phyloP scores from a whole-genome alignment of 2,329 filamentous ascomycete genomes.

The Xylariaceae sp. region DNA sequence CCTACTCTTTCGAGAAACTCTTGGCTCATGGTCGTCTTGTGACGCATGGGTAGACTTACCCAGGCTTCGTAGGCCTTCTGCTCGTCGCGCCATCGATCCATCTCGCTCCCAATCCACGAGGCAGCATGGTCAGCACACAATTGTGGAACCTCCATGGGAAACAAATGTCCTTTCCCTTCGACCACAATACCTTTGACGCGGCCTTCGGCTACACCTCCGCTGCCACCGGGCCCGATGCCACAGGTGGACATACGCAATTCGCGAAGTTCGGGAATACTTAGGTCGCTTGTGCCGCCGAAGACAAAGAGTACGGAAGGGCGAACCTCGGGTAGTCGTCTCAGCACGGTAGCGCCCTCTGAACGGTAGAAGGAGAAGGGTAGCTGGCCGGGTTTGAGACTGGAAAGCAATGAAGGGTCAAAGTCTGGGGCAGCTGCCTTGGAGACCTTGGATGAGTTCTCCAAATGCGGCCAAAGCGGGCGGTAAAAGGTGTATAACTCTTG shows the following conservation, averaged over 20 bases:
- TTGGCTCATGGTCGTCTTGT: slow-evolving; percentile 55
- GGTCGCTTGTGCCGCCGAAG: slow-evolving; percentile 57
- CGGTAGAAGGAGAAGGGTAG: slow-evolving; percentile 60
- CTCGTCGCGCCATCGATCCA: slow-evolving; percentile 54
- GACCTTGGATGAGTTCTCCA: slow-evolving; percentile 36
- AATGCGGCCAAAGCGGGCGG: slow-evolving; percentile 52
- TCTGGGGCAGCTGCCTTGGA: slow-evolving; percentile 38
- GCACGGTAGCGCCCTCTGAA: slow-evolving; percentile 56
- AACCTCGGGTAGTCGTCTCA: slow-evolving; percentile 54
- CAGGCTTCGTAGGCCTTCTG: slow-evolving; percentile 55
- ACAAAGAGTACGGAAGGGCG: slow-evolving; percentile 66
- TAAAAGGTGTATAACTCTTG: slow-evolving; percentile 82
- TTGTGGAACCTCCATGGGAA: slow-evolving; percentile 74
- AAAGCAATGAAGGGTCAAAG: slow-evolving; percentile 37
- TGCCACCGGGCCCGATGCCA: slow-evolving; percentile 63
- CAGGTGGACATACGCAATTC: slow-evolving; percentile 61
- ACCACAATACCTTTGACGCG: slow-evolving; percentile 64
- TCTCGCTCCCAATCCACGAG: slow-evolving; percentile 53
- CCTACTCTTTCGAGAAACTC: no score
- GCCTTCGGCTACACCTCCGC: slow-evolving; percentile 59
- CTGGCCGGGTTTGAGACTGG: slow-evolving; percentile 29
- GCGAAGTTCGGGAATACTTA: slow-evolving; percentile 49
- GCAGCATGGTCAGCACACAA: slow-evolving; percentile 61
- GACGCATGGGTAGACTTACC: slow-evolving; percentile 42
- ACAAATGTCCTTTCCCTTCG: slow-evolving; percentile 67